A percentile compares a stretch with the other conserved stretches of the same genome.
These are phyloP conservation scores for Aureobasidium pullulans DNA, from an alignment of 2,329 filamentous ascomycete genomes.

Conservation along the genomic window DNA sequence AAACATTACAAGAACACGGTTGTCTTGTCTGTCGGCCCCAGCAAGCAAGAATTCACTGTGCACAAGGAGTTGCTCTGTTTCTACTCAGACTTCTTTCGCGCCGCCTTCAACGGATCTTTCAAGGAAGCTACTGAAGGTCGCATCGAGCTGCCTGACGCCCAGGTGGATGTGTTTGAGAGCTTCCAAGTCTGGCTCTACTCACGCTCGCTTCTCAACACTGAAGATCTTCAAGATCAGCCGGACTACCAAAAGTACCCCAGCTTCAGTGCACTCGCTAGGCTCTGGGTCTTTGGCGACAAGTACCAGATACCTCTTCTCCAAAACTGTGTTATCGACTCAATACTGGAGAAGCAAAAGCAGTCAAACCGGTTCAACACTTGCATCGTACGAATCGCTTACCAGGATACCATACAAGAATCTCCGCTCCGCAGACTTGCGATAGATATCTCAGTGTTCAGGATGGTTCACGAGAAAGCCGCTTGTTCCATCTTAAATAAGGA, in stretches of 20 bases:
- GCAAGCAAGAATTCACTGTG: no score
- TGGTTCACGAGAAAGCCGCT: background rate
- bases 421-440: constrained; percentile 10
- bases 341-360: no score
- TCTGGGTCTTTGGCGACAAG: constrained; percentile 18
- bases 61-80: constrained; percentile 16
- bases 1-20: no score
- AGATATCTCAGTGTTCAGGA: background rate
- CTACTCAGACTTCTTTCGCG: constrained; percentile 17
- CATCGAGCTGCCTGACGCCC: constrained; percentile 14
- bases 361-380: no score
- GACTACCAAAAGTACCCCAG: background rate
- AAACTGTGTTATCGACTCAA: no score
- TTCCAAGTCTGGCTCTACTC: constrained; percentile 17
- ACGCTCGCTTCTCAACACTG: background rate
- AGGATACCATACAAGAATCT: background rate
- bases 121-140: constrained; percentile 10
- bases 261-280: no score
- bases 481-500: background rate
- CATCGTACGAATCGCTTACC: no score
- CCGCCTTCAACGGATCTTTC: constrained; percentile 14
- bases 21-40: no score
- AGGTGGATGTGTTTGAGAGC: constrained; percentile 12
- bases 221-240: no score
- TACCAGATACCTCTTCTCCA: constrained; percentile 13